Evolutionary conservation across 805 yeast species (phyloP), one percentile per base, ranked within the genome.

Genomic region (Wickerhamomyces chambardii): DNA sequence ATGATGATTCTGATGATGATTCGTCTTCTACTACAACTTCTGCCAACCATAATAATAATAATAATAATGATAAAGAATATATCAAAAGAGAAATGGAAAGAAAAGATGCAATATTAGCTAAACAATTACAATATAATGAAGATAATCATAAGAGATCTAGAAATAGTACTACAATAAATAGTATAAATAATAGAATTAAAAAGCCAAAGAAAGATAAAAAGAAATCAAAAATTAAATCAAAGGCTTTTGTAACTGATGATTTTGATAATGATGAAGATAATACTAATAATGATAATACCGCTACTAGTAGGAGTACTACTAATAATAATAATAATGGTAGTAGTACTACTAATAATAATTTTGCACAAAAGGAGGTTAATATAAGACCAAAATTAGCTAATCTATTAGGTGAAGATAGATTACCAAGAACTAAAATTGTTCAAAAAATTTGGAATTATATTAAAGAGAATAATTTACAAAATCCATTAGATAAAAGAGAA

Each of bases 371-470:
- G 28, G 73, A 70, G 15, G 51, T 66, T 55, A 53, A 54, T 9
- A 52, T 82, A 17, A 73, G 82, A 22, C 63, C 69, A 3, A 68
- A 67, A 28, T 61, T 84, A 24, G 63, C 66, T 33, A 63, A 51
- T 4, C 52, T 84, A 14, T 50, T 84, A 8, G 73, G 70, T 1
- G 60, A 47, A 15, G 37, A 51, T 2, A 64, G 58, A 36, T 48
- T 74, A 30, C 67, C 89, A 4, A 59, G 95, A 44, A 77, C 90
- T 0, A 79, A 79, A 50, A 77, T 81, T 15, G 87, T 82, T 9
- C 80, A 80, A 41, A 56, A 56, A 31, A 52, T 83, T 5, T 84
- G 94, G 94, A 69, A 64, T 12, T 74, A 85, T 53, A 81, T 85
- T 37, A 78, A 76, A 46, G 70, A 53, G 10, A 51, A 80, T 39